These are phyloP conservation scores for Suhomyces tanzawaensis DNA, from an alignment of 805 yeast genomes.

Conservation along the genomic window DNA sequence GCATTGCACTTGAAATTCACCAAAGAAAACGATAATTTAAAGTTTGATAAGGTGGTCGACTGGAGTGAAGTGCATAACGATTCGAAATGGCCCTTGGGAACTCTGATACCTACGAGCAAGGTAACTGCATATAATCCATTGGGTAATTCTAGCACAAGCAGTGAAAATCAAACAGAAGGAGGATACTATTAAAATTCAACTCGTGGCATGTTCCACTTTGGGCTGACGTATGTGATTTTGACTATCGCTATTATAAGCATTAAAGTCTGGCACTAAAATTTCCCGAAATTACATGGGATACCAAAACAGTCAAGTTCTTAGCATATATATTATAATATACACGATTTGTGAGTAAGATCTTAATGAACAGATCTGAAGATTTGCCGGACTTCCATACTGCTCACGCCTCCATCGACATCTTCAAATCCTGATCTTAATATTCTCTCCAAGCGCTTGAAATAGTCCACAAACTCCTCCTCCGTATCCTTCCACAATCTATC, in stretches of 20 bases:
- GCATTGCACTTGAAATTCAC: constrained; percentile 39
- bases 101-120: constrained; percentile 32
- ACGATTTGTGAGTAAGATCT: too few relatives aligned
- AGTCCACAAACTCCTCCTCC: constrained; percentile 58
- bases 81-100: constrained; percentile 44
- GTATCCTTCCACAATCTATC: constrained; percentile 69
- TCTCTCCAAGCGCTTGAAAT: constrained; percentile 52
- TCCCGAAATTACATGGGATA: too few relatives aligned
- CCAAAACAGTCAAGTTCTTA: too few relatives aligned
- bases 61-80: constrained; percentile 37
- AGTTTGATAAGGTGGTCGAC: constrained; percentile 33
- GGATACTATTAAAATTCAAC: constrained; percentile 8
- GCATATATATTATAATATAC: too few relatives aligned
- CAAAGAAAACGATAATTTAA: constrained; percentile 41
- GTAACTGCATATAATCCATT: constrained; percentile 26
- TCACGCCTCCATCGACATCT: constrained; percentile 50
- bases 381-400: constrained; percentile 54
- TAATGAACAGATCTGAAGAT: constrained; percentile 22
- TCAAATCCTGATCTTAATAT: constrained; percentile 54
- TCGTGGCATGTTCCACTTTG: constrained; percentile 17
- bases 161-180: constrained; percentile 7
- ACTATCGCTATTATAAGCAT: neutral
- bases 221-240: constrained; percentile 24
- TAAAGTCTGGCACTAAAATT: too few relatives aligned
- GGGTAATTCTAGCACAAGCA: neutral